Conservation (phyloP, 2,329 filamentous ascomycete genomes). For the Berkeleyomyces basicola region DNA sequence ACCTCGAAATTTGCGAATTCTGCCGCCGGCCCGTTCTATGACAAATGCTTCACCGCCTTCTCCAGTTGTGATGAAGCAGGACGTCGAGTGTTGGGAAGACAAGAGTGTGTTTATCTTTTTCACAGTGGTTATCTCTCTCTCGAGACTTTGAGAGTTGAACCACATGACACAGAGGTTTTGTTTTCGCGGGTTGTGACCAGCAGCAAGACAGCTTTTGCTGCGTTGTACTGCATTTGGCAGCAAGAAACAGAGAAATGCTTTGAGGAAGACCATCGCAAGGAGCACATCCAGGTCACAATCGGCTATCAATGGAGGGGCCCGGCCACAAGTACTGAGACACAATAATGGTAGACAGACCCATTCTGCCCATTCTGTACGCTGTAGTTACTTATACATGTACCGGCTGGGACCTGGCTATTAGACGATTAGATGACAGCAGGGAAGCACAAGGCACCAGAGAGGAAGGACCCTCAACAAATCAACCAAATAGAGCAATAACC, state of each 20-base stretch:
- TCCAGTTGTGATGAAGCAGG: background rate
- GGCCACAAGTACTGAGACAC: constrained; percentile 6
- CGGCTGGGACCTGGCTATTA: background rate
- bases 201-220: too few relatives aligned
- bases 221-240: background rate
- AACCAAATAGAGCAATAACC: background rate
- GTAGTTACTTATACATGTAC: background rate
- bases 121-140: too few relatives aligned
- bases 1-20: background rate
- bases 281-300: background rate
- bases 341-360: background rate
- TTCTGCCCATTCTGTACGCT: background rate
- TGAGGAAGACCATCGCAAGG: background rate
- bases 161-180: background rate
- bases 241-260: background rate
- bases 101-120: too few relatives aligned
- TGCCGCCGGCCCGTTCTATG: background rate
- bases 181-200: too few relatives aligned
- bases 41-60: background rate
- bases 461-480: constrained; percentile 7
- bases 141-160: too few relatives aligned
- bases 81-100: too few relatives aligned
- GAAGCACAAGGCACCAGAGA: background rate
- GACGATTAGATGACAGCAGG: background rate
- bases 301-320: background rate